Conservation (phyloP, 139 green algal species). For the Closterium sp. region DNA sequence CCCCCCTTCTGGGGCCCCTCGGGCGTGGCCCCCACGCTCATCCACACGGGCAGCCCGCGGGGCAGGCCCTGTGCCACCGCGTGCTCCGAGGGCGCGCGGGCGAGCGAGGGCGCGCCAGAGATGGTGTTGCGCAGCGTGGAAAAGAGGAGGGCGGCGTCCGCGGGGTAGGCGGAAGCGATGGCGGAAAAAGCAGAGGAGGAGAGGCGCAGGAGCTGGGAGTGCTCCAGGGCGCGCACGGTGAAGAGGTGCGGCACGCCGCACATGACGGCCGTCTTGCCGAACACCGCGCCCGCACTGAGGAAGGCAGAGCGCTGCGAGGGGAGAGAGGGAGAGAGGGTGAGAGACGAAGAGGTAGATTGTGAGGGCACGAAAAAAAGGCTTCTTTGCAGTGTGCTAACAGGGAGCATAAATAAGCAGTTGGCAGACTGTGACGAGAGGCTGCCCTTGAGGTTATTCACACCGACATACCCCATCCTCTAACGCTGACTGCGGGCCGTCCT, state of each 20-base stretch:
- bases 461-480: no score
- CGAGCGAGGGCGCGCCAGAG: neutral
- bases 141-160: neutral
- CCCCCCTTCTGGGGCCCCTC: no score
- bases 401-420: no score
- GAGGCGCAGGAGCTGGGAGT: conserved; percentile 29
- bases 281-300: neutral
- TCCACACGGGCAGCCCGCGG: no score
- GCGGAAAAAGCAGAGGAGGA: neutral
- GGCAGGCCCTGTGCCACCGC: no score
- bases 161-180: neutral
- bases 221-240: conserved; percentile 16
- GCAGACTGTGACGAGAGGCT: neutral
- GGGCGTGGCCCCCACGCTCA: no score
- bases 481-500: neutral
- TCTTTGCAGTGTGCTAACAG: no score
- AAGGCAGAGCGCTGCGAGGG: neutral
- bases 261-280: conserved; percentile 14
- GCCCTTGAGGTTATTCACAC: no score
- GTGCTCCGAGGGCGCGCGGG: no score
- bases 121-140: neutral
- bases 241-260: conserved; percentile 30
- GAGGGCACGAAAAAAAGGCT: no score
- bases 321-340: no score
- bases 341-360: no score